Conservation (phyloP, 805 yeast genomes). For the Hyphopichia homilentoma region DNA sequence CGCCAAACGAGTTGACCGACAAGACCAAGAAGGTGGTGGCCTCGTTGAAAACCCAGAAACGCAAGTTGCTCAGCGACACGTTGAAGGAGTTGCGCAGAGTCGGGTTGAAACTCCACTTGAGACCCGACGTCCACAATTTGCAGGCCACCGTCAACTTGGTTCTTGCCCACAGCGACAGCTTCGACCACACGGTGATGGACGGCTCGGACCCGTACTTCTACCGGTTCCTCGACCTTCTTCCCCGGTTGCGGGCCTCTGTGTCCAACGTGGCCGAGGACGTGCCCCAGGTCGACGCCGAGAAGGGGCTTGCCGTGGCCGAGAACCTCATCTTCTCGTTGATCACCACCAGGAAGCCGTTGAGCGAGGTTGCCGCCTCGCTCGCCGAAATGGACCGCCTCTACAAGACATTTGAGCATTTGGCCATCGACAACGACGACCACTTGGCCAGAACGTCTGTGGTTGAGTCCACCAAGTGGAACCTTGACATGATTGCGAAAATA, state of each 20-base stretch:
- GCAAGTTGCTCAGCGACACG: conserved; percentile 71
- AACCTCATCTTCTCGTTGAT: conserved; percentile 60
- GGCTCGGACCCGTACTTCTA: conserved; percentile 54
- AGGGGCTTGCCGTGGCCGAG: conserved; percentile 74
- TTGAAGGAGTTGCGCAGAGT: conserved; percentile 68
- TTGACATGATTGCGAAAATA: conserved; percentile 6
- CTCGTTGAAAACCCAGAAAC: conserved; percentile 76
- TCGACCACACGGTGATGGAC: conserved; percentile 33
- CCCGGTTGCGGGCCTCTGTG: conserved; percentile 68
- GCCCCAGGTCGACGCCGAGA: conserved; percentile 68
- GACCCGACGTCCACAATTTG: conserved; percentile 59
- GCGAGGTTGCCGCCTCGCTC: conserved; percentile 22
- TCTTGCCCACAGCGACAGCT: conserved; percentile 50
- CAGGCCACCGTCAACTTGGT: conserved; percentile 64
- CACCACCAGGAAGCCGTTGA: conserved; percentile 47
- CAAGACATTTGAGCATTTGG: conserved; percentile 11
- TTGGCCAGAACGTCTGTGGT: conserved; percentile 13
- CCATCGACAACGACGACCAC: conserved; percentile 8
- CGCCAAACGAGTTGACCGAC: conserved; percentile 72
- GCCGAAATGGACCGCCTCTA: conserved; percentile 10
- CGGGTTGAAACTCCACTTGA: conserved; percentile 68
- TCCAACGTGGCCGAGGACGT: conserved; percentile 64
- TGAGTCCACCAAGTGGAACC: conserved; percentile 14
- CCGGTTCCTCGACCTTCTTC: conserved; percentile 73
- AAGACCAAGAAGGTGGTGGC: conserved; percentile 62